phyloP scores from a whole-genome alignment of 2,329 filamentous ascomycete species.

The Pseudogymnoascus sp. region DNA sequence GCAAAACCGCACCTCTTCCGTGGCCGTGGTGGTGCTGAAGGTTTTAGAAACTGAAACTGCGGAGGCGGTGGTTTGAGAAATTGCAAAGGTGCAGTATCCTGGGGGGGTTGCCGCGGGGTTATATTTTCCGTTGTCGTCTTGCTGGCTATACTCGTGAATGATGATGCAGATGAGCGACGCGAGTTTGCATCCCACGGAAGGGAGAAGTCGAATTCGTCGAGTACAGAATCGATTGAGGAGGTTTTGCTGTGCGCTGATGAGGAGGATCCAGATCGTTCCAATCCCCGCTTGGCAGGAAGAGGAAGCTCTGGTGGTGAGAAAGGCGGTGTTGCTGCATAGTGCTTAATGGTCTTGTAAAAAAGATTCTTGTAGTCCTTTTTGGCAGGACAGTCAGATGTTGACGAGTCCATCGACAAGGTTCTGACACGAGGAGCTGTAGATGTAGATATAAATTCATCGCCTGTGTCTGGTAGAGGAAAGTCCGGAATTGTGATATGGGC shows the following conservation, averaged over 20 bases:
- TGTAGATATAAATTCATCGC: not conserved
- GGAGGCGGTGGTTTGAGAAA: not conserved
- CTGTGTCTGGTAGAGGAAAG: not conserved
- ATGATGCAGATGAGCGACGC: not conserved
- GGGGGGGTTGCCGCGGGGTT: not conserved
- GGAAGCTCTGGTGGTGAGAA: not conserved
- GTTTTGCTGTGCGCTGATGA: slow-evolving; percentile 2
- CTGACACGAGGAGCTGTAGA: not conserved
- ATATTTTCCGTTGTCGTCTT: not conserved
- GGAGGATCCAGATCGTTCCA: not conserved
- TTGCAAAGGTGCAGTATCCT: not conserved
- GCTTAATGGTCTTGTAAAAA: not conserved
- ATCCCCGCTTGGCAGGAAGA: not conserved
- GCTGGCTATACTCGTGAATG: not conserved
- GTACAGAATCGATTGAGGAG: not conserved
- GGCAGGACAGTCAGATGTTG: not conserved
- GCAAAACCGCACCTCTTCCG: not conserved
- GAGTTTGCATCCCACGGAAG: slow-evolving; percentile 1
- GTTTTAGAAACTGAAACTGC: slow-evolving; percentile 5
- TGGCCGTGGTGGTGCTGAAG: not conserved
- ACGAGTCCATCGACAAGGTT: not conserved
- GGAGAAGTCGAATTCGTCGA: not conserved
- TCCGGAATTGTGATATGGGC: not conserved
- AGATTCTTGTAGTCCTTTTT: slow-evolving; percentile 2
- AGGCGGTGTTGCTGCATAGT: slow-evolving; percentile 1